Evolutionary conservation across 352 stramenopile genomes (phyloP), one percentile per base, ranked within the genome.

Genomic region (Phytophthora capsici): DNA sequence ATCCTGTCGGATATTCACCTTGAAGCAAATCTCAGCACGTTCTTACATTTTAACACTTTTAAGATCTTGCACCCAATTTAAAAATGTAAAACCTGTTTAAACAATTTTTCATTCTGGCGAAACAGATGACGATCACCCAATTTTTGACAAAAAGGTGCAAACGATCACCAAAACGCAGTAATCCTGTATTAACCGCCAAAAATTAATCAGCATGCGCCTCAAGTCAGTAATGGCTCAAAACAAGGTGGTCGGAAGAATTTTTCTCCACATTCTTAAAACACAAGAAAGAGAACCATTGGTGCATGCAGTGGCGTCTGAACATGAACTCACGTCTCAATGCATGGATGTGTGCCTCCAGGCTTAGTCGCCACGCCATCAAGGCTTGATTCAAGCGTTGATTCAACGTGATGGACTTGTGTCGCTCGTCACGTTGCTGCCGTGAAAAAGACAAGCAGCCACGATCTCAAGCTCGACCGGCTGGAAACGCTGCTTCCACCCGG

Each of bases 381-480:
- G 7, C 7, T 32, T 32, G 28, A 32, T 32, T 32, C 28, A 32
- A 13, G 7, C 28, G 28, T 32, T 32, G 28, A 32, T 32, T 32
- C 28, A 12, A 32, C 28, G 28, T 32, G 28, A 32, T 41, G 34
- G 34, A 41, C 6, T 17, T 17, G 13, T 9, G 28, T 7, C 36
- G 22, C 25, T 58, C 37, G 50, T 58, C 34, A 3, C 16, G 50
- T 49, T 36, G 37, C 20, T 46, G 36, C 23, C 4, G 50, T 57
- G 50, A 51, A 22, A 60, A 60, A 60, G 52, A 32, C 26, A 36
- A 17, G 38, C 12, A 25, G 17, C 26, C 37, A 45, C 43, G n/a
- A 59, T 48, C 51, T 25, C 25, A 36, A 26, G 17, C 34, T 41
- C 34, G 34, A 41, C 34, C 34, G 13, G 34, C 34, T 20, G 34